Conservation (phyloP, 2,329 filamentous ascomycete genomes). For the Esteya vermicola region DNA sequence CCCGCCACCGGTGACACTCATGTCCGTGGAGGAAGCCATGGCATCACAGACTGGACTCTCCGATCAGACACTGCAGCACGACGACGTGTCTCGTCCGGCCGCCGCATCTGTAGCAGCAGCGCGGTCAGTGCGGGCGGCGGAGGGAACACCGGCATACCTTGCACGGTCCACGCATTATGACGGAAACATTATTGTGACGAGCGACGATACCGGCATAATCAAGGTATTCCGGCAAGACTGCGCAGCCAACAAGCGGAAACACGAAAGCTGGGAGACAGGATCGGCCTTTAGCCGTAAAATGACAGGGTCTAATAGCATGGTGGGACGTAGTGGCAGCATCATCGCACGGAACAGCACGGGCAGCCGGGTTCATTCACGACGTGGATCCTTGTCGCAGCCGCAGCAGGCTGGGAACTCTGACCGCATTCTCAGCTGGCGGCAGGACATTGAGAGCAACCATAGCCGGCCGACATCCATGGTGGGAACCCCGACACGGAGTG, state of each 20-base stretch:
- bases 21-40: slow-evolving; percentile 53
- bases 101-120: slow-evolving; percentile 6
- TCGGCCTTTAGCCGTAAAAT: slow-evolving; percentile 63
- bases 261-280: slow-evolving; percentile 63
- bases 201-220: slow-evolving; percentile 76
- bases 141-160: slow-evolving; percentile 64
- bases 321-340: slow-evolving; percentile 42
- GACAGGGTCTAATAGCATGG: slow-evolving; percentile 40
- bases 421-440: slow-evolving; percentile 78
- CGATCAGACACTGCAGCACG: slow-evolving; percentile 7
- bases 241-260: slow-evolving; percentile 62
- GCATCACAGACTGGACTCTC: slow-evolving; percentile 15
- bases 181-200: slow-evolving; percentile 85
- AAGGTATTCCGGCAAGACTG: slow-evolving; percentile 96
- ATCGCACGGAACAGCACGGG: slow-evolving; percentile 36
- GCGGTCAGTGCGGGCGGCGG: slow-evolving; percentile 30
- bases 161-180: slow-evolving; percentile 60
- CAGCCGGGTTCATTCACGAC: slow-evolving; percentile 32
- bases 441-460: slow-evolving; percentile 35
- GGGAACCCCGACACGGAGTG: slow-evolving; percentile 25
- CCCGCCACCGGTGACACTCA: slow-evolving; percentile 72
- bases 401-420: slow-evolving; percentile 37
- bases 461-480: slow-evolving; percentile 21
- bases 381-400: slow-evolving; percentile 36
- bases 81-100: slow-evolving; percentile 2